Evolutionary conservation across 148 eudicot genomes (phyloP).

Genomic region (Vaccinium darrowii): DNA sequence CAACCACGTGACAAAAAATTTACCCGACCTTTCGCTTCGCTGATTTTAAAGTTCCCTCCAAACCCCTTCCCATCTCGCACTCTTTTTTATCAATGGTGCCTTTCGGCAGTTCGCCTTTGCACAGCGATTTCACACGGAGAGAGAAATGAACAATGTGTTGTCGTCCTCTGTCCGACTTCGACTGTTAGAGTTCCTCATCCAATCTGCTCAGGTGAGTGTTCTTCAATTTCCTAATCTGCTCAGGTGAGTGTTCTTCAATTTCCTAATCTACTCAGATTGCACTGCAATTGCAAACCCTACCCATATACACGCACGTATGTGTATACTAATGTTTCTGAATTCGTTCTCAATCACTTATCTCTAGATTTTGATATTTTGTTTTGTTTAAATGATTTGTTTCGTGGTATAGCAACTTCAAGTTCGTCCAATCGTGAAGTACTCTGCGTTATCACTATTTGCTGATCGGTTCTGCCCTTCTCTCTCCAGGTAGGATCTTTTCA

Average conservation of each 20-base stretch:
- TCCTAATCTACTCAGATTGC: not conserved
- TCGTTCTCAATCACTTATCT: not conserved
- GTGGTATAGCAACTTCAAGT: constrained; percentile 39
- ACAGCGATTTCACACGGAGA: not conserved
- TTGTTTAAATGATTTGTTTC: not conserved
- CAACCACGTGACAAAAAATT: too few relatives aligned
- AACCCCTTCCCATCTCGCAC: not conserved
- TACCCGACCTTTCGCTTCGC: too few relatives aligned
- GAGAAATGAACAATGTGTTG: constrained; percentile 15
- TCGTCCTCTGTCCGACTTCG: constrained; percentile 31
- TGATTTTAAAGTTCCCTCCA: not conserved
- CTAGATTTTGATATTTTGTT: not conserved
- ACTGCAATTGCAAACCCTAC: not conserved
- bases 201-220: constrained; percentile 35
- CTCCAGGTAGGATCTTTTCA: constrained; percentile 19
- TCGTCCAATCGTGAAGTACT: constrained; percentile 66
- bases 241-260: constrained; percentile 16
- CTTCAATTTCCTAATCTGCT: constrained; percentile 22
- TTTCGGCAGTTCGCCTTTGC: not conserved
- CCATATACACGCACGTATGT: not conserved
- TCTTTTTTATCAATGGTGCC: too few relatives aligned
- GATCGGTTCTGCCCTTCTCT: constrained; percentile 66
- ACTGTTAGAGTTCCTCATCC: constrained; percentile 50
- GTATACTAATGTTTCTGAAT: not conserved
- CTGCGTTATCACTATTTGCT: constrained; percentile 71